Conservation (phyloP, 2,329 filamentous ascomycete genomes). For the Stagonosporopsis tanaceti region DNA sequence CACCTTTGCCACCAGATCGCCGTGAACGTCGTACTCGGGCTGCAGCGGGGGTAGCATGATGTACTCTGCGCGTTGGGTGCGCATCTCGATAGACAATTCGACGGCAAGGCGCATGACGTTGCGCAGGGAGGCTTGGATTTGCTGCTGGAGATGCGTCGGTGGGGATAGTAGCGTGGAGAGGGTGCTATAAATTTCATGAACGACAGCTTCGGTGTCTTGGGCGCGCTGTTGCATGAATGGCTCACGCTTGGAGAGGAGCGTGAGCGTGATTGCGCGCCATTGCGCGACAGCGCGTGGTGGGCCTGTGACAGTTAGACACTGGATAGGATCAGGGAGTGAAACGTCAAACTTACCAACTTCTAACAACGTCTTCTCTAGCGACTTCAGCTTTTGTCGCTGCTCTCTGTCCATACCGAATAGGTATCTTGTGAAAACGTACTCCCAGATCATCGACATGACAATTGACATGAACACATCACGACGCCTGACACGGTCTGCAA, state of each 20-base stretch:
- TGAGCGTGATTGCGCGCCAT: slow-evolving; percentile 95
- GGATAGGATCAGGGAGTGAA: neutral
- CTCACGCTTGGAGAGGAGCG: slow-evolving; percentile 80
- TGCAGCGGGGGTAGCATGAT: slow-evolving; percentile 97
- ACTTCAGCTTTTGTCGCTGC: slow-evolving; percentile 96
- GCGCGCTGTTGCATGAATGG: slow-evolving; percentile 84
- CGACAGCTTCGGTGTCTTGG: slow-evolving; percentile 94
- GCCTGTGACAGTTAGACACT: slow-evolving; percentile 50
- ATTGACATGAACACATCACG: slow-evolving; percentile 98
- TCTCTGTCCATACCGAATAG: slow-evolving; percentile 98
- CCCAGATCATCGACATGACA: slow-evolving; percentile 99
- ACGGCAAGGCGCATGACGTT: slow-evolving; percentile 90
- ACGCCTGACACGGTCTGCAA: slow-evolving; percentile 85
- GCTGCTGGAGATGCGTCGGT: slow-evolving; percentile 78
- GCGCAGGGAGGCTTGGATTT: slow-evolving; percentile 83
- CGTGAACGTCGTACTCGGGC: slow-evolving; percentile 92
- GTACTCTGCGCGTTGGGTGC: slow-evolving; percentile 94
- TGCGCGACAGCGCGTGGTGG: slow-evolving; percentile 89
- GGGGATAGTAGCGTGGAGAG: slow-evolving; percentile 86
- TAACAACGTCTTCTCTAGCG: slow-evolving; percentile 86
- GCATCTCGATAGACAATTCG: slow-evolving; percentile 93
- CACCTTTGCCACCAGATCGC: slow-evolving; percentile 86
- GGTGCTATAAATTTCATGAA: slow-evolving; percentile 86
- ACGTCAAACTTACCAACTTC: slow-evolving; percentile 71
- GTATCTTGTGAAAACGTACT: slow-evolving; percentile 97